Evolutionary conservation across 108 stramenopile genomes (phyloP).

Genomic region (Fistulifera pelliculosa): DNA sequence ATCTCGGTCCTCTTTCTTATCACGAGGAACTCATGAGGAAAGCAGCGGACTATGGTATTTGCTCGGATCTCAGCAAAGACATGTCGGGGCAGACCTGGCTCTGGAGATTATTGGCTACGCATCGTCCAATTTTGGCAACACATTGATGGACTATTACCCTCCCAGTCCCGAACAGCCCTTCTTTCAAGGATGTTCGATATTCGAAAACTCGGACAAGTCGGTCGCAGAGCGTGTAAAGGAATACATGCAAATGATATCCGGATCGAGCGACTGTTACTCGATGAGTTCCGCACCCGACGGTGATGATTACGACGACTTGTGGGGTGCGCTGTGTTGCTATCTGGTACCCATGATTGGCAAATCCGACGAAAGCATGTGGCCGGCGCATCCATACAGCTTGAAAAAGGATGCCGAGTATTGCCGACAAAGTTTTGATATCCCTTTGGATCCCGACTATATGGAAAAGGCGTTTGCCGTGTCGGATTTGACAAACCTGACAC

Average conservation of each 20-base stretch:
- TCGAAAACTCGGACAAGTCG: conserved; percentile 18
- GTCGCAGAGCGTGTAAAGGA: conserved; percentile 18
- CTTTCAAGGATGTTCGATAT: conserved; percentile 42
- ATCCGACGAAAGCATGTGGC: conserved; percentile 44
- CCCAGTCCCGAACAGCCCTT: conserved; percentile 39
- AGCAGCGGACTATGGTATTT: conserved; percentile 36
- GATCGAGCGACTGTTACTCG: conserved; percentile 41
- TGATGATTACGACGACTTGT: conserved; percentile 45
- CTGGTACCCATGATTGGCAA: conserved; percentile 20
- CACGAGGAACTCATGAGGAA: conserved; percentile 30
- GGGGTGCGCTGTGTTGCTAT: conserved; percentile 60
- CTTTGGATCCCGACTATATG: conserved; percentile 10
- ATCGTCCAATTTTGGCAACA: conserved; percentile 47
- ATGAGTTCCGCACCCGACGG: conserved; percentile 55
- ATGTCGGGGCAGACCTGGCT: neutral
- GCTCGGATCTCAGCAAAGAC: conserved; percentile 8
- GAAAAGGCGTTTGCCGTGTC: conserved; percentile 45
- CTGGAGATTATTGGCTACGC: conserved; percentile 45
- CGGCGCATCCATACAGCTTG: conserved; percentile 29
- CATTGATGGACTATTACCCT: conserved; percentile 67
- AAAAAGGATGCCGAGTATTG: conserved; percentile 45
- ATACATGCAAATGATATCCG: conserved; percentile 3
- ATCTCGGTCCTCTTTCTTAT: conserved; percentile 14
- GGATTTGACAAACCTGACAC: conserved; percentile 33
- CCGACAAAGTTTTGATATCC: conserved; percentile 34